Conservation (phyloP, 257 asterid species). For the Nicotiana paniculata region DNA sequence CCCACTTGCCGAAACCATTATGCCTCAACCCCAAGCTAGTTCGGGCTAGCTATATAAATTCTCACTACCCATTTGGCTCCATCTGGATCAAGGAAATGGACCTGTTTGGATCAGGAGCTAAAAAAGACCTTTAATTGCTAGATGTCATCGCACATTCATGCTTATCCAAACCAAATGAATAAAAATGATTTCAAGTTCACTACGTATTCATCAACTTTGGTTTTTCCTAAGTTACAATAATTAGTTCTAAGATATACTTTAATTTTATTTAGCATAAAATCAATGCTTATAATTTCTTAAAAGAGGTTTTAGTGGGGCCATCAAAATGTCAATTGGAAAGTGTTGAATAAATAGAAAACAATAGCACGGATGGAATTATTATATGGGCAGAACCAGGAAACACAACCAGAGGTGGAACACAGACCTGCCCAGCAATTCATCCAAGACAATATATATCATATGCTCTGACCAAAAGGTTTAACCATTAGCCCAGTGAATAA, state of each 20-base stretch:
- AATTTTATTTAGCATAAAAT: neutral
- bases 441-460: neutral
- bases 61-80: neutral
- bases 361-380: neutral
- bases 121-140: neutral
- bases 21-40: neutral
- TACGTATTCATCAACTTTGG: neutral
- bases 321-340: neutral
- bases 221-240: neutral
- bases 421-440: neutral
- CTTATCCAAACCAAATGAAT: neutral
- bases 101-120: neutral
- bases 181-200: neutral
- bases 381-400: neutral
- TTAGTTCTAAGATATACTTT: neutral
- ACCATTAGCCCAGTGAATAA: neutral
- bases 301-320: neutral
- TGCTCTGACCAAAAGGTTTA: neutral
- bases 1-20: neutral
- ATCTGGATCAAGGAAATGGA: neutral
- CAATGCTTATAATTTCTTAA: neutral
- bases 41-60: neutral
- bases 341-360: neutral
- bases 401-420: neutral
- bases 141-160: neutral